Percentiles rank a stretch among this genome's conserved stretches.
These are phyloP conservation scores for Xylaria flabelliformis DNA, from an alignment of 495 filamentous ascomycete species.

Conservation along the genomic window DNA sequence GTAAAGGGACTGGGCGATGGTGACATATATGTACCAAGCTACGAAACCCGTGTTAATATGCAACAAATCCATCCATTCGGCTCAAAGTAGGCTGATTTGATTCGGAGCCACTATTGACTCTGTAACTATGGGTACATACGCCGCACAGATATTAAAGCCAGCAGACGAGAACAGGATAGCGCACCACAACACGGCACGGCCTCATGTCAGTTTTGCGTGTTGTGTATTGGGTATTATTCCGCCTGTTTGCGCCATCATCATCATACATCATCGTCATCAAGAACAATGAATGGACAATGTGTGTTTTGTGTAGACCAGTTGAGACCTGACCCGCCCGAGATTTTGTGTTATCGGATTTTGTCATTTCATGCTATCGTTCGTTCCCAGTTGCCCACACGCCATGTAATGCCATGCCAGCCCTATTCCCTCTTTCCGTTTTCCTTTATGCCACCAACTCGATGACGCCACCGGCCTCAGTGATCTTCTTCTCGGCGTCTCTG, in stretches of 20 bases:
- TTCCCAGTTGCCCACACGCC: constrained; percentile 20
- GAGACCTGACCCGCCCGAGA: constrained; percentile 24
- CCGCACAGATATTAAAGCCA: neutral
- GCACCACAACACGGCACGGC: neutral
- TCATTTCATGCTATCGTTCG: constrained; percentile 29
- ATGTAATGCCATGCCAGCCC: constrained; percentile 15
- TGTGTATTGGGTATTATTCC: constrained; percentile 28
- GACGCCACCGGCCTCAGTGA: constrained; percentile 90
- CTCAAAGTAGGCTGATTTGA: neutral
- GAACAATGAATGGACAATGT: constrained; percentile 14
- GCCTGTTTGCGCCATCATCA: constrained; percentile 27
- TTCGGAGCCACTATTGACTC: neutral
- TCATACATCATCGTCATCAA: constrained; percentile 17
- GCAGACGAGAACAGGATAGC: neutral
- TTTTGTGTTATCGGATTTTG: constrained; percentile 24
- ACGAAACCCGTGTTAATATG: neutral
- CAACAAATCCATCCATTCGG: neutral
- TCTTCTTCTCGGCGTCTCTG: constrained; percentile 90
- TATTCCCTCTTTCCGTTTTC: constrained; percentile 34
- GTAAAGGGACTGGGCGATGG: neutral
- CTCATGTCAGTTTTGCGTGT: constrained; percentile 19
- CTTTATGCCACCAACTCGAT: constrained; percentile 87
- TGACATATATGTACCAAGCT: neutral
- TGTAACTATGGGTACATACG: neutral
- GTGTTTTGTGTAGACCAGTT: constrained; percentile 9